Evolutionary conservation across 805 yeast species (phyloP).

Genomic region (Wickerhamomyces xylosicus): DNA sequence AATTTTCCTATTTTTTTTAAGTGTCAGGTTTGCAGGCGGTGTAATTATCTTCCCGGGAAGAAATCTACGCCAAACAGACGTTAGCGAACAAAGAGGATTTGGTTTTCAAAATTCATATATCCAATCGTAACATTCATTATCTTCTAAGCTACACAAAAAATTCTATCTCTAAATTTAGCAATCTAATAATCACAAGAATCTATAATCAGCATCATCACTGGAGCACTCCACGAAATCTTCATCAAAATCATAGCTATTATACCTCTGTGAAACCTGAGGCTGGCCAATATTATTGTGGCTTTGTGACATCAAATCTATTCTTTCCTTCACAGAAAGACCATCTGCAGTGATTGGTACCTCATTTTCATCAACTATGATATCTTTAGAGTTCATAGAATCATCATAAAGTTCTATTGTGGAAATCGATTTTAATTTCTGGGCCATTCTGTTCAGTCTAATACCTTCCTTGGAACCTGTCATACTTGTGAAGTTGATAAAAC

Average conservation of each 20-base stretch:
- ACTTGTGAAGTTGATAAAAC: constrained; percentile 7
- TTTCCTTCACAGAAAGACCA: not conserved
- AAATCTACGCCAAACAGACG: constrained; percentile 1
- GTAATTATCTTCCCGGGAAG: constrained; percentile 1
- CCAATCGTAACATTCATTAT: not conserved
- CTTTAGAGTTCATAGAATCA: constrained; percentile 1
- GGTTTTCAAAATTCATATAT: not conserved
- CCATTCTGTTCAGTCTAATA: constrained; percentile 7
- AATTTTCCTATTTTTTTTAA: too few species aligned
- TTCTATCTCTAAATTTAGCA: too few species aligned
- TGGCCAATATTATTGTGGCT: not conserved
- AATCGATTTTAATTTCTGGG: constrained; percentile 2
- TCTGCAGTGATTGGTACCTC: not conserved
- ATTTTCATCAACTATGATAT: constrained; percentile 2
- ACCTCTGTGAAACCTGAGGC: not conserved
- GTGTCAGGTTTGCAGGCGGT: not conserved
- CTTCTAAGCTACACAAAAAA: too few species aligned
- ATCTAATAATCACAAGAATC: constrained; percentile 8
- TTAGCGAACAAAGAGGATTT: not conserved
- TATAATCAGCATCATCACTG: constrained; percentile 11
- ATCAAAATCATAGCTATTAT: not conserved
- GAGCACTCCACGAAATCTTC: not conserved
- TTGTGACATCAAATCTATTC: not conserved
- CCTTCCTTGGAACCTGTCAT: constrained; percentile 4
- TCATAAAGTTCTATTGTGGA: not conserved